Conservation (phyloP, 164 flowering plant genomes). For the Nymphaea colorata region DNA sequence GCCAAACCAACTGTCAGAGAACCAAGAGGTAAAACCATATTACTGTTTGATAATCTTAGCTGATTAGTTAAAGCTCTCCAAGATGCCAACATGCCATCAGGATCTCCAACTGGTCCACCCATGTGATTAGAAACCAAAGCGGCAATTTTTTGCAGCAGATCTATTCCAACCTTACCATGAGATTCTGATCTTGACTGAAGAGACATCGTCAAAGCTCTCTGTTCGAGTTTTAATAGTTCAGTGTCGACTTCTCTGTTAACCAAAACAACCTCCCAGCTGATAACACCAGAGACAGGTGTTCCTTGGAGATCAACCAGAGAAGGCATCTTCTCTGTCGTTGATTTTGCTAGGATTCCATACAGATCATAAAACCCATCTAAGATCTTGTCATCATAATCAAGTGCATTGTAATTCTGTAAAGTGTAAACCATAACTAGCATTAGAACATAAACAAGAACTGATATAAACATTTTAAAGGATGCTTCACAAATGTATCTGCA, state of each 20-base stretch:
- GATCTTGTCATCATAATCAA: conserved; percentile 87
- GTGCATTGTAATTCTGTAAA: conserved; percentile 84
- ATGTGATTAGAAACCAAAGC: conserved; percentile 65
- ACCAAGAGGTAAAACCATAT: conserved; percentile 94
- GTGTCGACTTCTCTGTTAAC: conserved; percentile 75
- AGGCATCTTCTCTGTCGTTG: conserved; percentile 74
- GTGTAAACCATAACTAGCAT: background rate
- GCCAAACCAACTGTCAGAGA: conserved; percentile 78
- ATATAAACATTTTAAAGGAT: background rate
- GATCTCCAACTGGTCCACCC: conserved; percentile 96
- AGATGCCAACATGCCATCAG: conserved; percentile 53
- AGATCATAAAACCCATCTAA: conserved; percentile 96
- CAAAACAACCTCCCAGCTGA: conserved; percentile 83
- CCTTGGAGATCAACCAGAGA: conserved; percentile 85
- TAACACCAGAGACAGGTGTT: conserved; percentile 44
- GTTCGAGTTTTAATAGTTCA: conserved; percentile 64
- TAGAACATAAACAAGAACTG: background rate
- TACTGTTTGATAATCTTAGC: conserved; percentile 47
- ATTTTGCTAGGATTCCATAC: conserved; percentile 52
- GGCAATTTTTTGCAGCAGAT: conserved; percentile 62
- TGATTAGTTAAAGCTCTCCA: conserved; percentile 52
- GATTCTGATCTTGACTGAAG: conserved; percentile 37
- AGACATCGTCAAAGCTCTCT: conserved; percentile 52
- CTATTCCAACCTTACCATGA: conserved; percentile 13
- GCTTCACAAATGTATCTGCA: background rate